These are phyloP conservation scores for Hippophae rhamnoides DNA, from an alignment of 306 rosid species.

Conservation along the genomic window DNA sequence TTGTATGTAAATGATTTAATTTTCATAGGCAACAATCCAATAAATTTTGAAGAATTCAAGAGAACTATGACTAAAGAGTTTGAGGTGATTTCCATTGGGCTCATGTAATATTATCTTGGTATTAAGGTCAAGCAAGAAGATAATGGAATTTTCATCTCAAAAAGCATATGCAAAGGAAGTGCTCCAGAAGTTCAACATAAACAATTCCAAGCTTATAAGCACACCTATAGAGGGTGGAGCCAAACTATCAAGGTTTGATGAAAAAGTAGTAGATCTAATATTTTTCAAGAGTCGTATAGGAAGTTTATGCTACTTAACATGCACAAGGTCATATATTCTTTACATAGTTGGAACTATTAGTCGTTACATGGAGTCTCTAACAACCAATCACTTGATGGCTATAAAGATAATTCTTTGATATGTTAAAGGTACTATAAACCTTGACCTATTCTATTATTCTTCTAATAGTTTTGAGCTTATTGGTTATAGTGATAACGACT, in stretches of 20 bases:
- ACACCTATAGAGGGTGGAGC: neutral
- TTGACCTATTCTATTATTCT: neutral
- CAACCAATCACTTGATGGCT: neutral
- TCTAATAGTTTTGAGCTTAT: neutral
- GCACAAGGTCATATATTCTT: neutral
- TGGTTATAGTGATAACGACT: neutral
- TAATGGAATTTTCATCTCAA: neutral
- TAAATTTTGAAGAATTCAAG: too few species aligned
- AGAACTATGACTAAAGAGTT: neutral
- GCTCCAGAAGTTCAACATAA: neutral
- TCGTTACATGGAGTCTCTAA: neutral
- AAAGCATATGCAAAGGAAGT: neutral
- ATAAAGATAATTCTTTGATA: neutral
- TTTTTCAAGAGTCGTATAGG: neutral
- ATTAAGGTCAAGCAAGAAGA: neutral
- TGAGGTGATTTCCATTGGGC: neutral
- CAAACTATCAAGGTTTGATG: neutral
- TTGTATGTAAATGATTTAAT: neutral
- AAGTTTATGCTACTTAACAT: neutral
- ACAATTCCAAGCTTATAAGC: neutral
- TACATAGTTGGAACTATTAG: neutral
- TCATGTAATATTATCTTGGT: neutral
- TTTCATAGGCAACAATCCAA: neutral
- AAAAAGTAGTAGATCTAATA: neutral
- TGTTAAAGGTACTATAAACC: neutral